Percentiles rank a stretch among this genome's conserved stretches.
These are phyloP conservation scores for Firmiana major DNA, from an alignment of 345 rosid genomes.

Conservation along the genomic window DNA sequence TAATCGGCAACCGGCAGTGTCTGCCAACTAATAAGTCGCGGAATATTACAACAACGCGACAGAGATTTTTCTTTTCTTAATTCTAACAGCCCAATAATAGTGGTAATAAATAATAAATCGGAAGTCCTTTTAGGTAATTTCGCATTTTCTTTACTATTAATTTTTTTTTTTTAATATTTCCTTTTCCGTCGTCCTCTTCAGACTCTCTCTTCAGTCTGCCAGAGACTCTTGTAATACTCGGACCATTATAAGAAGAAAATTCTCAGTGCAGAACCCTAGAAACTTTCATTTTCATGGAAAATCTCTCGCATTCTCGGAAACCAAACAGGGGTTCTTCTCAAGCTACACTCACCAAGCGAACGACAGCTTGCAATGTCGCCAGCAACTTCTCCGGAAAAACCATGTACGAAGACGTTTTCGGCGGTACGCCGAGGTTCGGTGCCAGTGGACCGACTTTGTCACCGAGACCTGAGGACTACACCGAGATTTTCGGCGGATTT, in stretches of 20 bases:
- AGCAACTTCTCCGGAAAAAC: slow-evolving; percentile 28
- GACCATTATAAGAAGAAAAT: background rate
- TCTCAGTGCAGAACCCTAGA: slow-evolving; percentile 18
- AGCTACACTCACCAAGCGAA: slow-evolving; percentile 28
- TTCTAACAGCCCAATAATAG: background rate
- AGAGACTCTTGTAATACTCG: background rate
- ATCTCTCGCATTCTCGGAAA: slow-evolving; percentile 54
- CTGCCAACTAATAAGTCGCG: background rate
- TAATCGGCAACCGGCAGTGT: background rate
- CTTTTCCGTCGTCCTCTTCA: slow-evolving; percentile 4
- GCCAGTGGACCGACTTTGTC: slow-evolving; percentile 46
- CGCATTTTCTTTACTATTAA: background rate
- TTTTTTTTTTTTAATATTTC: background rate
- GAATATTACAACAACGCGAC: background rate
- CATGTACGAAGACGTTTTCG: slow-evolving; percentile 73
- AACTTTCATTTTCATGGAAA: slow-evolving; percentile 49
- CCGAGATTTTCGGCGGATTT: slow-evolving; percentile 75
- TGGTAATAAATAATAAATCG: background rate
- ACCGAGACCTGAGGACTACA: slow-evolving; percentile 79
- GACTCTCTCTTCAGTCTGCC: background rate
- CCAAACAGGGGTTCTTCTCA: slow-evolving; percentile 27
- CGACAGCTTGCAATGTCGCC: slow-evolving; percentile 23
- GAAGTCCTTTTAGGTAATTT: background rate
- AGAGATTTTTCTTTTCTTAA: background rate
- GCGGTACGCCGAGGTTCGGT: slow-evolving; percentile 60